Evolutionary conservation across 2,329 filamentous ascomycete genomes (phyloP).

Genomic region (Stagonosporopsis rhizophila): DNA sequence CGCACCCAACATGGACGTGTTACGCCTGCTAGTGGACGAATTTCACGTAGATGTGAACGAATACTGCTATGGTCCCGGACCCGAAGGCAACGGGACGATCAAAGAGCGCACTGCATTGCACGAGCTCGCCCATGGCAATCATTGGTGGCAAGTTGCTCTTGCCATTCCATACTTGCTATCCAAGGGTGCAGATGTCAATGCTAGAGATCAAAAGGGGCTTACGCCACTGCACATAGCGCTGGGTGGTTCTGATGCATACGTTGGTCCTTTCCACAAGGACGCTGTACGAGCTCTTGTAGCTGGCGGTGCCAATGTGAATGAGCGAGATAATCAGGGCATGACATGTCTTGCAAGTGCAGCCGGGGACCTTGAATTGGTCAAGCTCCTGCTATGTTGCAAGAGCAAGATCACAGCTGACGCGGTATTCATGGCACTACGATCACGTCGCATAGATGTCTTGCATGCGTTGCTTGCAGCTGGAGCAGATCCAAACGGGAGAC

Average conservation of each 20-base stretch:
- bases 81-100: neutral
- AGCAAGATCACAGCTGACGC: slow-evolving; percentile 7
- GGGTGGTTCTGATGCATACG: neutral
- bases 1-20: slow-evolving; percentile 24
- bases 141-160: slow-evolving; percentile 26
- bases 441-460: neutral
- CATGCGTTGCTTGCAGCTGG: neutral
- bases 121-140: neutral
- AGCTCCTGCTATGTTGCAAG: slow-evolving; percentile 13
- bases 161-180: slow-evolving; percentile 26
- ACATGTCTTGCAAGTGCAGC: slow-evolving; percentile 18
- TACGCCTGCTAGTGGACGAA: slow-evolving; percentile 26
- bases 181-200: slow-evolving; percentile 17
- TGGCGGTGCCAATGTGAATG: slow-evolving; percentile 19
- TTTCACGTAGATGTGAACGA: slow-evolving; percentile 19
- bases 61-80: neutral
- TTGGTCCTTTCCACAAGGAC: slow-evolving; percentile 7
- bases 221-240: slow-evolving; percentile 38
- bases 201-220: slow-evolving; percentile 25
- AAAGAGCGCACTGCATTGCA: slow-evolving; percentile 6
- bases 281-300: slow-evolving; percentile 12
- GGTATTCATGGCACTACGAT: slow-evolving; percentile 6
- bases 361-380: slow-evolving; percentile 11
- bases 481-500: neutral
- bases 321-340: slow-evolving; percentile 3